A percentile compares a stretch with the other conserved stretches of the same genome.
Conservation (phyloP, 768 basidiomycete species). For the Pisolithus orientalis region DNA sequence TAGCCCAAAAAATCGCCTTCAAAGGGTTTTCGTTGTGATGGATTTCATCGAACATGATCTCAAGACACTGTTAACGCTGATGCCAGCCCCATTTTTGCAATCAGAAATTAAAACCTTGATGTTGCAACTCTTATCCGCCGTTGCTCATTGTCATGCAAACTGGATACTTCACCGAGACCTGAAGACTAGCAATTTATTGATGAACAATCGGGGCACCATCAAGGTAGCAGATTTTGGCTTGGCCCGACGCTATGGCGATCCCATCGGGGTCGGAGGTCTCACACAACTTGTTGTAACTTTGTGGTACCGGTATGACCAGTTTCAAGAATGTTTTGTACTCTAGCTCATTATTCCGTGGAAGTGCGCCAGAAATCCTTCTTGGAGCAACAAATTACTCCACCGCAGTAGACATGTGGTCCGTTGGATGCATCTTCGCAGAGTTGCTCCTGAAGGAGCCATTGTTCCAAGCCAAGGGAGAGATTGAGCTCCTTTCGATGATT, state of each 20-base stretch:
- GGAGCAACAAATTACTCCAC: constrained; percentile 93
- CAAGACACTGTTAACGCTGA: constrained; percentile 88
- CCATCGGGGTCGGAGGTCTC: constrained; percentile 92
- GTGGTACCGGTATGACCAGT: constrained; percentile 83
- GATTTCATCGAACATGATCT: constrained; percentile 99
- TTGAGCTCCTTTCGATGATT: constrained; percentile 90
- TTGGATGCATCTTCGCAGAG: constrained; percentile 98
- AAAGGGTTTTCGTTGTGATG: constrained; percentile 98
- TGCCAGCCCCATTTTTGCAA: constrained; percentile 95
- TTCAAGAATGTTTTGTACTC: constrained; percentile 8
- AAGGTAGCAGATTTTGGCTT: constrained; percentile 99
- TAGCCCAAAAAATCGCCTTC: constrained; percentile 9
- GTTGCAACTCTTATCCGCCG: constrained; percentile 88
- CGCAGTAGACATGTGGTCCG: constrained; percentile 97
- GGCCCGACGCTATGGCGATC: constrained; percentile 93
- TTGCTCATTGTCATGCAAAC: constrained; percentile 88
- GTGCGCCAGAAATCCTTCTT: constrained; percentile 91
- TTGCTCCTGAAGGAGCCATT: constrained; percentile 90
- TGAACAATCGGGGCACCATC: constrained; percentile 99
- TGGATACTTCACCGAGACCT: constrained; percentile 98
- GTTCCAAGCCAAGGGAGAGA: constrained; percentile 95
- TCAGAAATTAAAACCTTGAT: constrained; percentile 98
- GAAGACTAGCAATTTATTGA: constrained; percentile 94
- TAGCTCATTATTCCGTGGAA: constrained; percentile 27
- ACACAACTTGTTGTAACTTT: constrained; percentile 97